phyloP scores from a whole-genome alignment of 2,329 filamentous ascomycete genomes.

The Sporothrix phasma region DNA sequence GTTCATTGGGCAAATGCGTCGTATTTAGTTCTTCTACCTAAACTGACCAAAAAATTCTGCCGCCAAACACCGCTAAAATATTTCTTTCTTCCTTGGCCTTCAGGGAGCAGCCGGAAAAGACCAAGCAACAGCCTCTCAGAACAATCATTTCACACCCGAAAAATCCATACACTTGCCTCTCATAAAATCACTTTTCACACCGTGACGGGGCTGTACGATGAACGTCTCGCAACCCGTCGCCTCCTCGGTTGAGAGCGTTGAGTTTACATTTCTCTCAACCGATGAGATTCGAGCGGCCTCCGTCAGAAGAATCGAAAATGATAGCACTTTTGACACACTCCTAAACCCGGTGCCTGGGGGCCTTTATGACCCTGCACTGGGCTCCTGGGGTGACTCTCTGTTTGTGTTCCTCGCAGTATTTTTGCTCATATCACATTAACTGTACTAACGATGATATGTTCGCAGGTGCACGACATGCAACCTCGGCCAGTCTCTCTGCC shows the following conservation, averaged over 20 bases:
- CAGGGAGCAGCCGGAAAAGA: background rate
- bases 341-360: conserved; percentile 83
- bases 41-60: conserved; percentile 20
- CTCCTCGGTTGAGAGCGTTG: conserved; percentile 74
- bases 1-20: background rate
- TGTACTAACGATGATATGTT: background rate
- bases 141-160: too few relatives aligned
- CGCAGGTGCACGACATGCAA: conserved; percentile 85
- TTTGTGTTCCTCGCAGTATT: conserved; percentile 37
- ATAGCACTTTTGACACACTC: conserved; percentile 86
- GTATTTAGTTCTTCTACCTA: too few relatives aligned
- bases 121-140: background rate
- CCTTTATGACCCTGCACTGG: conserved; percentile 84
- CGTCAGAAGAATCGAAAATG: conserved; percentile 87
- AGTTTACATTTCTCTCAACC: conserved; percentile 76
- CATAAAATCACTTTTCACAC: too few relatives aligned
- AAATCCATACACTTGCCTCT: background rate
- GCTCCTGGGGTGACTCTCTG: conserved; percentile 78
- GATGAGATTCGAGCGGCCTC: conserved; percentile 82
- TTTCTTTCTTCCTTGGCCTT: conserved; percentile 8
- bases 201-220: conserved; percentile 33
- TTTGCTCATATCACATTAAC: background rate
- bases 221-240: conserved; percentile 72
- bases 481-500: conserved; percentile 68
- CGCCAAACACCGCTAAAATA: conserved; percentile 21